Percentiles rank a stretch among this genome's conserved stretches.
phyloP scores from a whole-genome alignment of 371 early-diverging fungal genomes.

The Choanephora cucurbitarum region DNA sequence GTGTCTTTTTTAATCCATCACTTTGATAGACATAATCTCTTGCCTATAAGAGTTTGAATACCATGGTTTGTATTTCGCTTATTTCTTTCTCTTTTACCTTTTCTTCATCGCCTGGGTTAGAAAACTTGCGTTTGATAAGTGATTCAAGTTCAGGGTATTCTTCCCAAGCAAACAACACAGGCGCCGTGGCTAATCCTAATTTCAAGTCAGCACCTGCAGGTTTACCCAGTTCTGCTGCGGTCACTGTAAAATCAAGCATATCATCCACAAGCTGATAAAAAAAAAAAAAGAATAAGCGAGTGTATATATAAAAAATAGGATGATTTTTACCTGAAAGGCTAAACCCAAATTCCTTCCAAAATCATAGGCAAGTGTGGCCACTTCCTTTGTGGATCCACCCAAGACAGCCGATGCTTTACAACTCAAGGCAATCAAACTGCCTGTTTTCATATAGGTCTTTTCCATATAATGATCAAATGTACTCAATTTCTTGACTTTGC shows the following conservation, averaged over 20 bases:
- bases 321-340: conserved; percentile 95
- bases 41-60: conserved; percentile 51
- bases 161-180: conserved; percentile 90
- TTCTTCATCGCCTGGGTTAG: conserved; percentile 62
- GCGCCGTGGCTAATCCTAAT: conserved; percentile 90
- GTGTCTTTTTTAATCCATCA: conserved; percentile 68
- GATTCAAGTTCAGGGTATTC: conserved; percentile 81
- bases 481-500: conserved; percentile 20
- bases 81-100: conserved; percentile 30
- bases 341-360: conserved; percentile 91
- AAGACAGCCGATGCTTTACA: conserved; percentile 88
- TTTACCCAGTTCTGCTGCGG: conserved; percentile 68
- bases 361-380: conserved; percentile 74
- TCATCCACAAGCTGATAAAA: conserved; percentile 82
- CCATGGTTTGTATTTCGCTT: conserved; percentile 7
- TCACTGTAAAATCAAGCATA: conserved; percentile 83
- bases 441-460: conserved; percentile 95
- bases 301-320: background rate
- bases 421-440: conserved; percentile 92
- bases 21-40: conserved; percentile 72
- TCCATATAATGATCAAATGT: conserved; percentile 82
- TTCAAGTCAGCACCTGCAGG: conserved; percentile 87
- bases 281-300: background rate
- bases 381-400: conserved; percentile 73
- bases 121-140: conserved; percentile 85